Percentiles rank a stretch among this genome's conserved stretches.
Conservation (phyloP, 495 filamentous ascomycete genomes). For the Aspergillus cavernicola region DNA sequence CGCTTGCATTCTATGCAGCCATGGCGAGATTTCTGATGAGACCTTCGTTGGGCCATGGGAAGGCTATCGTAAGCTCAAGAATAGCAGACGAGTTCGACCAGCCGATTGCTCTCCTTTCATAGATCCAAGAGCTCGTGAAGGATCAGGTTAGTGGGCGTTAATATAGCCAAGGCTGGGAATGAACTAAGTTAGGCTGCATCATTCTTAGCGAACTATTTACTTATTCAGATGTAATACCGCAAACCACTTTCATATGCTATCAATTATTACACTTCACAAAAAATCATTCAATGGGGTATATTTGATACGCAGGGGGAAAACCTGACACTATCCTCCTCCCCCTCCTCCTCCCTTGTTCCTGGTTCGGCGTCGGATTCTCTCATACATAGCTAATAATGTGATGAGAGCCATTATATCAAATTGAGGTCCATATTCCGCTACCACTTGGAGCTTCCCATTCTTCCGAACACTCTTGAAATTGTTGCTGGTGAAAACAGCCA, state of each 20-base stretch:
- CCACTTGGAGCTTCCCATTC: constrained; percentile 22
- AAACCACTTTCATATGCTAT: not conserved
- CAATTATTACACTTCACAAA: not conserved
- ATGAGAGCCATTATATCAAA: constrained; percentile 25
- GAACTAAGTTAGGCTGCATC: constrained; percentile 10
- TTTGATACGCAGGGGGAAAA: too few species aligned
- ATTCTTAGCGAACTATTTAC: constrained; percentile 12
- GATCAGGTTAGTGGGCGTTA: constrained; percentile 12
- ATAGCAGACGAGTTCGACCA: not conserved
- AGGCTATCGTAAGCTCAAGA: not conserved
- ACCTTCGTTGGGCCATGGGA: constrained; percentile 23
- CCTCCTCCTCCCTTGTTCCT: constrained; percentile 6
- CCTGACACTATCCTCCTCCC: constrained; percentile 15
- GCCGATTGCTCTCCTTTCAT: constrained; percentile 5
- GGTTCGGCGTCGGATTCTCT: constrained; percentile 18
- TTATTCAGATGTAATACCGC: not conserved
- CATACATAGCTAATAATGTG: constrained; percentile 22
- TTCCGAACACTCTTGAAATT: constrained; percentile 18
- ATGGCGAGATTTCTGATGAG: constrained; percentile 29
- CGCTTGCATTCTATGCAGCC: constrained; percentile 28
- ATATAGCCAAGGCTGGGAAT: constrained; percentile 10
- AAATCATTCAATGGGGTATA: not conserved
- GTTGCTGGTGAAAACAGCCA: constrained; percentile 29
- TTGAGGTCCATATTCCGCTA: constrained; percentile 15
- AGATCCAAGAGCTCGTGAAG: constrained; percentile 8